phyloP scores from a whole-genome alignment of 1,284 basidiomycete species.

The Leccinum pseudoinsigne region DNA sequence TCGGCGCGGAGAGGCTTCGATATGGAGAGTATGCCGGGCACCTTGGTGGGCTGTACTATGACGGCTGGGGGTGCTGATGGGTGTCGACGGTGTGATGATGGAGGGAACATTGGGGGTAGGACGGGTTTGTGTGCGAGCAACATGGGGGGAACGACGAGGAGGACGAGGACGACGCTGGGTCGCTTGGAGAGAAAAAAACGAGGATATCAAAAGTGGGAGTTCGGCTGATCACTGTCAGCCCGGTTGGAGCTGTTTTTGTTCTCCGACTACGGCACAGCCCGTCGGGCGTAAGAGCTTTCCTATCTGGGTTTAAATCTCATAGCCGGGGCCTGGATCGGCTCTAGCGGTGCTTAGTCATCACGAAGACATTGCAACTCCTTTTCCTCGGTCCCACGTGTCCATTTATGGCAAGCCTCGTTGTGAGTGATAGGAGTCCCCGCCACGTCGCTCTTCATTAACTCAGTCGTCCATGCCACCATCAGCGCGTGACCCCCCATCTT shows the following conservation, averaged over 20 bases:
- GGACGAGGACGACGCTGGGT: conserved; percentile 11
- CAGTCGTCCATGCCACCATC: conserved; percentile 2
- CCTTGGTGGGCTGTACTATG: conserved; percentile 66
- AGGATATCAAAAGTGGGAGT: conserved; percentile 32
- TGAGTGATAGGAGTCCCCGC: conserved; percentile 28
- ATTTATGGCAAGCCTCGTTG: conserved; percentile 16
- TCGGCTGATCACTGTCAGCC: conserved; percentile 35
- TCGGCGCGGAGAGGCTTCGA: conserved; percentile 53
- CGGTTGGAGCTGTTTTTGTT: conserved; percentile 35
- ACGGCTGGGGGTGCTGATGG: conserved; percentile 68
- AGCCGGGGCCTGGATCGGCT: conserved; percentile 18
- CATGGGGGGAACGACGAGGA: conserved; percentile 37
- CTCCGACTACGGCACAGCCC: conserved; percentile 35
- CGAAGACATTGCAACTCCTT: conserved; percentile 21
- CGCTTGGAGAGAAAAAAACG: conserved; percentile 30
- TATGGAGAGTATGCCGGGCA: conserved; percentile 67
- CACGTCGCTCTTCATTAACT: conserved; percentile 7
- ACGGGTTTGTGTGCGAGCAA: conserved; percentile 64
- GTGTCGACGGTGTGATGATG: conserved; percentile 53
- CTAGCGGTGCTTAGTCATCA: conserved; percentile 5
- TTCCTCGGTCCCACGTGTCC: conserved; percentile 15
- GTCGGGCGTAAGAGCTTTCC: conserved; percentile 28
- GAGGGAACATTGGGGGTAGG: conserved; percentile 35
- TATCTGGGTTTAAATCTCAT: conserved; percentile 28
- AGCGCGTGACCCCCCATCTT: conserved; percentile 7